Percentiles rank a stretch among this genome's conserved stretches.
phyloP scores from a whole-genome alignment of 306 rosid species.

The Luffa aegyptiaca region DNA sequence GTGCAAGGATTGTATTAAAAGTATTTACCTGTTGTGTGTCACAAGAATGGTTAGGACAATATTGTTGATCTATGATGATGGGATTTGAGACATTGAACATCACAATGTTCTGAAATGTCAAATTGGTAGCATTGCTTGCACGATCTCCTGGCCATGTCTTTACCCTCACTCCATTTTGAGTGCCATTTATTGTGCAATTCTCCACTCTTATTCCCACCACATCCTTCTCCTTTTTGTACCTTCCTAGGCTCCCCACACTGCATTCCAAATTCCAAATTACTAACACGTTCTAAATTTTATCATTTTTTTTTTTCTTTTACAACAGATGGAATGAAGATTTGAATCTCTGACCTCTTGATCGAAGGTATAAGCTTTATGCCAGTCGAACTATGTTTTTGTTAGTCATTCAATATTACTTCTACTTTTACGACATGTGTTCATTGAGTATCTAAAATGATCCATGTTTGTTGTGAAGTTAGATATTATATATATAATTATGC shows the following conservation, averaged over 20 bases:
- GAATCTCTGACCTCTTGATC: too few species aligned
- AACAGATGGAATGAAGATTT: too few species aligned
- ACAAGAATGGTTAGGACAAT: conserved; percentile 15
- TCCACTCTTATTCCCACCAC: conserved; percentile 12
- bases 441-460: too few species aligned
- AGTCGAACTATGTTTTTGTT: too few species aligned
- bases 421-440: too few species aligned
- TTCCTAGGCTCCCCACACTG: conserved; percentile 10
- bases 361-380: too few species aligned
- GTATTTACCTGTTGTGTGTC: neutral
- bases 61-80: conserved; percentile 34
- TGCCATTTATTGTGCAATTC: conserved; percentile 20
- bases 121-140: conserved; percentile 5
- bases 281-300: neutral
- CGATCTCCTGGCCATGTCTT: conserved; percentile 31
- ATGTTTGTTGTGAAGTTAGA: too few species aligned
- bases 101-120: conserved; percentile 23
- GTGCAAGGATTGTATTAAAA: neutral
- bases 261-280: neutral
- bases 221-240: neutral
- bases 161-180: conserved; percentile 31
- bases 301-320: too few species aligned
- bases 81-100: conserved; percentile 28
- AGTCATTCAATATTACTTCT: too few species aligned
- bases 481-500: too few species aligned